Base-by-base conservation (phyloP, 2,329 filamentous ascomycete species). In the Fusarium devonianum region DNA sequence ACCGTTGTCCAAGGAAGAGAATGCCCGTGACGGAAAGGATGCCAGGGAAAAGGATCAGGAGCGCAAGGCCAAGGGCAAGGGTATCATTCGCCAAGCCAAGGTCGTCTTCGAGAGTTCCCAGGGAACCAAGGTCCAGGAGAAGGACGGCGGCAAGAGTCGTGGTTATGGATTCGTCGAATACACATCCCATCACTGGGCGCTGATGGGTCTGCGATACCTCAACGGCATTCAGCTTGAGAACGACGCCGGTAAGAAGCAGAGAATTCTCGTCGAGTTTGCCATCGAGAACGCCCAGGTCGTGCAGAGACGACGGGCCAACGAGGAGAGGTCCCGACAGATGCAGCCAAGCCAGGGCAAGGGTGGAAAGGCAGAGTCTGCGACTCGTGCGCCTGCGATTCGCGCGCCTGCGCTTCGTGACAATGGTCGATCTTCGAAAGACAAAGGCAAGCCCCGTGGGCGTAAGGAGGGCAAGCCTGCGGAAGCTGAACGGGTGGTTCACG, bases 151-250 rank as follows among this genome's bases (percentile, higher is more conserved):
- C 6, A 92, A 92, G 68, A 94, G 89, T 69, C 84, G 93, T 69
- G 94, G 94, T 5, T 99, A 99, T 70, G 94, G 95, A 10, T 99
- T 99, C 76, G 89, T 99, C 61, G 94, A 99, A 75, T 99, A 97
- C 73, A 89, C 86, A 58, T 94, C 90, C 21, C 94, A 99, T 68
- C 88, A 94, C 38, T 93, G 88, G 79, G 94, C 94, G 11, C 80
- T 99, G 28, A 97, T 97, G 90, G 94, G 91, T 17, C 78, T 99
- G 56, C 82, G 94, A 35, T 97, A 91, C 86, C 80, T 99, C 48
- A 99, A 99, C 69, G 92, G 93, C 2, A 87, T 83, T 50, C 75
- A 82, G 22, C 63, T 85, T 13, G 77, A 81, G 64, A 83, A 80
- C 56, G 73, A 77, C 17, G 73, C 82, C 42, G 92, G 94, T 58